Conservation (phyloP, 441 rosid genomes). For the Croton setiger region DNA sequence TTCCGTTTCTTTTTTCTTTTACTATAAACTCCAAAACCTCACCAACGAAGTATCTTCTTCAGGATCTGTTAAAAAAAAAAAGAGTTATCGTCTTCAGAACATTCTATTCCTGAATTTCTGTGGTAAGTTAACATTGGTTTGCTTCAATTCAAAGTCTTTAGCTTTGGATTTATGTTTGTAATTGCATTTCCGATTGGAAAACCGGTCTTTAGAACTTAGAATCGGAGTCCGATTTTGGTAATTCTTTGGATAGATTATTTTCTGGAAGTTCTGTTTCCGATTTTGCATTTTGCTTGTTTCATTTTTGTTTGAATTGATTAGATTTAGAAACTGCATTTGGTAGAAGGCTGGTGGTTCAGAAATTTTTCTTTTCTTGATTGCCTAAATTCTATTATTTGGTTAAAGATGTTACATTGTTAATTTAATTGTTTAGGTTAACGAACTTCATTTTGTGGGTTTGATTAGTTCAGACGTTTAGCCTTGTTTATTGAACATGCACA, state of each 20-base stretch:
- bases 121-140: conserved; percentile 6
- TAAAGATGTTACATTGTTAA: background rate
- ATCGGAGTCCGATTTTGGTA: background rate
- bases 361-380: too few species aligned
- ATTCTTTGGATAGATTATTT: background rate
- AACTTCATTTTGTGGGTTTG: background rate
- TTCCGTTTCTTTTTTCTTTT: background rate
- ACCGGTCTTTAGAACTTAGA: background rate
- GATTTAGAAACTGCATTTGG: background rate
- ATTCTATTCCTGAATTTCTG: background rate
- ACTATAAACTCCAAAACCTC: background rate
- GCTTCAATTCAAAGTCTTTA: background rate
- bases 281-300: background rate
- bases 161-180: background rate
- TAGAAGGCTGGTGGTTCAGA: too few species aligned
- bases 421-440: background rate
- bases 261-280: background rate
- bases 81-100: too few species aligned
- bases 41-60: background rate
- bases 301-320: background rate
- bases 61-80: too few species aligned
- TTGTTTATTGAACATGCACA: too few species aligned
- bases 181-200: background rate
- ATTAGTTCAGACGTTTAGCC: background rate
- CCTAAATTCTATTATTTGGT: background rate